phyloP scores from a whole-genome alignment of 2,329 filamentous ascomycete genomes.

The Beauveria pseudobassiana region DNA sequence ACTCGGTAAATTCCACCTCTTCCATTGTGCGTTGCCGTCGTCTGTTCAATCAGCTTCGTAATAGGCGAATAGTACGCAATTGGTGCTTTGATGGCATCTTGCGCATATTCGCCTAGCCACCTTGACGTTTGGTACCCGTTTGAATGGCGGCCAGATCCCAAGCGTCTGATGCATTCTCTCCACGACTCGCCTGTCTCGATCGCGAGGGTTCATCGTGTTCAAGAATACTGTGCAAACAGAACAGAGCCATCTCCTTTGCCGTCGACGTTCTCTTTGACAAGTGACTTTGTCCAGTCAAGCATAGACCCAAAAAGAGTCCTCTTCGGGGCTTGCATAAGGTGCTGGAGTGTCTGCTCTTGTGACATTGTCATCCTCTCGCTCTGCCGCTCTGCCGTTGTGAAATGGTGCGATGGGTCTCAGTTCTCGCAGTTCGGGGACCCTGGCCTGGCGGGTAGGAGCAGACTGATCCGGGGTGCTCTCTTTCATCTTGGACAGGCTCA shows the following conservation, averaged over 20 bases:
- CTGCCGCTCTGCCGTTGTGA: neutral
- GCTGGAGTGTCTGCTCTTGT: neutral
- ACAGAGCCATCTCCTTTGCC: conserved; percentile 16
- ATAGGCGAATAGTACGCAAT: conserved; percentile 12
- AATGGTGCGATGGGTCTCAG: neutral
- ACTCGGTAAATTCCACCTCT: neutral
- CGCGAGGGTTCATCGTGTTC: neutral
- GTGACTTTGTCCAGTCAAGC: neutral
- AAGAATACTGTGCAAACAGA: conserved; percentile 12
- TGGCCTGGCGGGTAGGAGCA: neutral
- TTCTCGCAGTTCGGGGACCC: neutral
- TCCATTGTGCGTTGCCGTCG: neutral
- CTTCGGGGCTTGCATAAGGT: neutral
- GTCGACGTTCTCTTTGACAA: neutral
- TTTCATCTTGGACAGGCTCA: neutral
- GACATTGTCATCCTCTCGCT: neutral
- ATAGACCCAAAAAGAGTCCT: neutral
- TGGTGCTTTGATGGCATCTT: conserved; percentile 11
- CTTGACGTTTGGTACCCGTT: neutral
- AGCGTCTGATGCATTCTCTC: neutral
- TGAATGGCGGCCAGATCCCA: conserved; percentile 13
- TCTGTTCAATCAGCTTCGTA: neutral
- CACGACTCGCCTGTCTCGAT: neutral
- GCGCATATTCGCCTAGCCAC: conserved; percentile 14
- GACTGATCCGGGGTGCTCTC: neutral